A percentile compares a stretch with the other conserved stretches of the same genome.
Conservation (phyloP, 179 eudicot genomes). For the Silene noctiflora region DNA sequence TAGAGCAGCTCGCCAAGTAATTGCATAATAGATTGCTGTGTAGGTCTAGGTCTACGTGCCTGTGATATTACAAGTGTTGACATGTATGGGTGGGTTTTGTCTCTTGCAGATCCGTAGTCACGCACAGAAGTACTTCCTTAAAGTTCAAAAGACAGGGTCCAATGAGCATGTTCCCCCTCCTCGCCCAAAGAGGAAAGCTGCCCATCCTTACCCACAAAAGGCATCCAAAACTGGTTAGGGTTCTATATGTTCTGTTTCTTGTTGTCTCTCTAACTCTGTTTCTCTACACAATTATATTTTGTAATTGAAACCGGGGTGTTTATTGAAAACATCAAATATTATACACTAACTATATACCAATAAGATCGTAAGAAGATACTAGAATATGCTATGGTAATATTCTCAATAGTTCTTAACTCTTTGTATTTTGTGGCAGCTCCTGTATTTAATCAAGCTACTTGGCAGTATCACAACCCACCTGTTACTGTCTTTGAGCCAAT, state of each 20-base stretch:
- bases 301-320: no score
- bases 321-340: no score
- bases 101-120: slow-evolving; percentile 76
- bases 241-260: not conserved
- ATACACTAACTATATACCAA: no score
- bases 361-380: no score
- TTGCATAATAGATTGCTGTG: not conserved
- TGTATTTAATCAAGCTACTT: slow-evolving; percentile 29
- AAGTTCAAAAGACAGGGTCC: slow-evolving; percentile 86
- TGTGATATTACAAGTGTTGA: not conserved
- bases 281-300: no score
- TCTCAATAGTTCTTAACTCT: no score
- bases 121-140: slow-evolving; percentile 86
- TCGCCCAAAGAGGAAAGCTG: slow-evolving; percentile 93
- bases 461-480: slow-evolving; percentile 37
- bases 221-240: slow-evolving; percentile 73
- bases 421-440: slow-evolving; percentile 37
- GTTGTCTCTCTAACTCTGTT: not conserved
- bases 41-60: not conserved
- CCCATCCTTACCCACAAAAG: slow-evolving; percentile 93
- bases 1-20: not conserved
- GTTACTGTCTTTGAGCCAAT: slow-evolving; percentile 44
- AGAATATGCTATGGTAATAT: no score
- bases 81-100: not conserved
- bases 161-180: slow-evolving; percentile 95